Conservation (phyloP, 345 rosid species). For the Carallia brachiata region DNA sequence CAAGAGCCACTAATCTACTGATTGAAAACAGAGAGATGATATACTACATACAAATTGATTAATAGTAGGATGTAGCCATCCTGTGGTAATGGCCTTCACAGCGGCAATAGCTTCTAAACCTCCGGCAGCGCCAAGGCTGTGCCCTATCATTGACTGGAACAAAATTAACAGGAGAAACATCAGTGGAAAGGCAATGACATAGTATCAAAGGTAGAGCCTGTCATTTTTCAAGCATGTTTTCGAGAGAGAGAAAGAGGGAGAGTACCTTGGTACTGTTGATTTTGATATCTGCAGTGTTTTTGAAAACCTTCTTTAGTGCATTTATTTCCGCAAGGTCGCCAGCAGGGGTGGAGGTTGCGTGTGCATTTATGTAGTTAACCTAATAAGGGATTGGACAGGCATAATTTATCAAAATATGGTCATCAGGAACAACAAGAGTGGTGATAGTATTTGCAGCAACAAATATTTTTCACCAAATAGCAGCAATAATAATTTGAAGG, state of each 20-base stretch:
- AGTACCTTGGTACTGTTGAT: constrained; percentile 94
- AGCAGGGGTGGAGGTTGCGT: constrained; percentile 95
- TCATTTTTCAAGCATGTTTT: constrained; percentile 3
- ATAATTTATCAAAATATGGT: constrained; percentile 1
- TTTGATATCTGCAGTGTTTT: constrained; percentile 74
- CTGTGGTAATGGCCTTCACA: constrained; percentile 83
- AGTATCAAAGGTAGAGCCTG: constrained; percentile 2
- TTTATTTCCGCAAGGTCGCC: constrained; percentile 99
- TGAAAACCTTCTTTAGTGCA: constrained; percentile 94
- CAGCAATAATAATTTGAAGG: neutral
- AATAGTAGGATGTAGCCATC: constrained; percentile 94
- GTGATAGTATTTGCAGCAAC: neutral
- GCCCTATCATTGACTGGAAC: constrained; percentile 95
- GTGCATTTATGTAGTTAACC: constrained; percentile 98
- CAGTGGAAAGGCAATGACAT: constrained; percentile 2
- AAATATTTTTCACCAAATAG: neutral
- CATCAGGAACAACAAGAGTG: neutral
- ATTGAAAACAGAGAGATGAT: neutral
- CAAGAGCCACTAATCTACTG: neutral
- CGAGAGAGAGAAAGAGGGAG: constrained; percentile 14
- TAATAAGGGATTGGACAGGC: constrained; percentile 25
- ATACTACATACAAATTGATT: constrained; percentile 79
- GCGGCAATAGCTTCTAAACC: constrained; percentile 96
- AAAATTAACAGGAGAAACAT: constrained; percentile 4
- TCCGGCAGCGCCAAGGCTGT: constrained; percentile 98